Percentiles rank a stretch among this genome's conserved stretches.
phyloP scores from a whole-genome alignment of 2,329 filamentous ascomycete genomes.

The Colletotrichum euphorbiae region DNA sequence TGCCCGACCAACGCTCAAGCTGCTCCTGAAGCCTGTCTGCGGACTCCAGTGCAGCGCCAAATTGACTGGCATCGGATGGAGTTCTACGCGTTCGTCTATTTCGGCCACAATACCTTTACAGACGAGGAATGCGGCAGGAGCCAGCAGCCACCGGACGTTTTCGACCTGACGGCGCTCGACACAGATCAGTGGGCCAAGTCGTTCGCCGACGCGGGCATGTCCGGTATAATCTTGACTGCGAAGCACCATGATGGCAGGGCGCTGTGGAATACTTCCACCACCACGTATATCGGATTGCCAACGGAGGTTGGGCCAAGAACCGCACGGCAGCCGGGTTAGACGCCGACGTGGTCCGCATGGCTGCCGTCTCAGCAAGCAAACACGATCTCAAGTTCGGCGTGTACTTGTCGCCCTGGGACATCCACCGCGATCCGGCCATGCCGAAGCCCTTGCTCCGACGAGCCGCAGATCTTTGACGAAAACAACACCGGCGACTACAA shows the following conservation, averaged over 20 bases:
- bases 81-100: conserved; percentile 47
- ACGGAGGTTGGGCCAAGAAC: conserved; percentile 40
- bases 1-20: accelerated
- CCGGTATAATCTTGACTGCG: conserved; percentile 51
- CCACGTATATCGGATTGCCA: conserved; percentile 47
- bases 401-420: conserved; percentile 52
- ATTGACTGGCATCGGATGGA: conserved; percentile 46
- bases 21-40: background rate
- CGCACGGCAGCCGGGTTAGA: conserved; percentile 44
- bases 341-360: conserved; percentile 48
- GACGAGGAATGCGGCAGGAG: conserved; percentile 47
- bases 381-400: conserved; percentile 50
- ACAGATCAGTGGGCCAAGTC: conserved; percentile 48
- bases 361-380: conserved; percentile 48
- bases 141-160: conserved; percentile 43
- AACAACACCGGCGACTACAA: background rate
- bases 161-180: conserved; percentile 44
- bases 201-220: conserved; percentile 37
- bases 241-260: conserved; percentile 53
- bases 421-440: conserved; percentile 51
- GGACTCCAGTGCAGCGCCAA: conserved; percentile 37
- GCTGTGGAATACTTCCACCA: conserved; percentile 50
- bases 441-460: conserved; percentile 46
- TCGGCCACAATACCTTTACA: conserved; percentile 48
- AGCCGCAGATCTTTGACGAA: background rate